Base-by-base conservation (phyloP, 371 early-diverging fungal genomes). In the Lichtheimia corymbifera region DNA sequence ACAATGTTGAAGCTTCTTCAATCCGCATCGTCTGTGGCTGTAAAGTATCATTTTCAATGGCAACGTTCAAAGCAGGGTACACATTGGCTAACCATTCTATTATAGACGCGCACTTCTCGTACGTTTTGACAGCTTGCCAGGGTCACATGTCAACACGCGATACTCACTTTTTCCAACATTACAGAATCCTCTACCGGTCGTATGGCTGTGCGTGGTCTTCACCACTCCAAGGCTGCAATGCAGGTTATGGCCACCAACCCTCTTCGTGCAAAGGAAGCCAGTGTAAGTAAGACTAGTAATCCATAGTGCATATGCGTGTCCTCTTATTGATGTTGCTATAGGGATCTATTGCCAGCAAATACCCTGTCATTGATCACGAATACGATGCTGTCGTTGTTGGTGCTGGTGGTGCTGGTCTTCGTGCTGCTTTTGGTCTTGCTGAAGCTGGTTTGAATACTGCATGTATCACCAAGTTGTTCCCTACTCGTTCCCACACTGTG, bases 371-470 rank as follows among this genome's bases (percentile, higher is more conserved):
- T 64, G 99, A 98, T 74, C 99, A 97, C 76, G 91, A 92, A 61
- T 98, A 93, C 70, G 99, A 98, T 80, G 98, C 97, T 43, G 84
- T 98, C 49, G 99, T 98, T 53, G 91, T 98, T 59, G 99, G 99
- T 73, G 99, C 98, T 61, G 99, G 99, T 70, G 99, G 98, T 74
- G 96, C 99, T 61, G 98, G 98, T 80, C 91, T 98, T 49, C 93
- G 98, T 65, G 97, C 98, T 53, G 97, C 98, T 54, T 95, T 98
- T 80, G 98, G 98, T 74, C 90, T 98, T 58, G 95, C 99, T 55
- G 91, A 95, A 74, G 96, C 95, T 56, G 99, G 99, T 50, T 93
- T 96, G 70, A 96, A 97, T 72, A 96, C 95, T 28, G 99, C 98
- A n/a, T 98, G 98, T 77, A 94, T 97, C 64, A 93, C 95, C 60